Percentiles rank a stretch among this genome's conserved stretches.
phyloP scores from a whole-genome alignment of 257 asterid genomes.

The Salvia rosmarinus region DNA sequence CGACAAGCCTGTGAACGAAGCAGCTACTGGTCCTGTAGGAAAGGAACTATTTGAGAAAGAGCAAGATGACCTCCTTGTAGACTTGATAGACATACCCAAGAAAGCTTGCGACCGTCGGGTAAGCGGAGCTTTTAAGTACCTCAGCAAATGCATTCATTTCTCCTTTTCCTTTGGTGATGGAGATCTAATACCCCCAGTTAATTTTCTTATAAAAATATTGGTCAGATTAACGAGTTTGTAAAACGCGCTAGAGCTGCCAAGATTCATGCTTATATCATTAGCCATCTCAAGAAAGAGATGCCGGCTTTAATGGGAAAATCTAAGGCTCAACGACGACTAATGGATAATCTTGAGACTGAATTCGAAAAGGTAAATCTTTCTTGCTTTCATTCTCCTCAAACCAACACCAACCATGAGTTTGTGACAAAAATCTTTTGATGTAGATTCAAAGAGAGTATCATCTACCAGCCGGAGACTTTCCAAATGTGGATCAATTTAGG shows the following conservation, averaged over 20 bases:
- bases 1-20: constrained; percentile 77
- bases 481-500: constrained; percentile 64
- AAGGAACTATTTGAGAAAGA: constrained; percentile 88
- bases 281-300: constrained; percentile 95
- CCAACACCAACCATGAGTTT: neutral
- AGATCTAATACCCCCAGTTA: neutral
- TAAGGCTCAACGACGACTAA: constrained; percentile 67
- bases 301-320: constrained; percentile 86
- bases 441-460: constrained; percentile 80
- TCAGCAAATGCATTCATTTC: neutral
- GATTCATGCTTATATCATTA: constrained; percentile 87
- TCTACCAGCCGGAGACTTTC: constrained; percentile 87
- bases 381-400: neutral
- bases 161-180: neutral
- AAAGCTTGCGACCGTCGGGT: constrained; percentile 97
- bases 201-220: neutral
- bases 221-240: constrained; percentile 87
- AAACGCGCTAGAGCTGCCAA: constrained; percentile 96
- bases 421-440: constrained; percentile 7
- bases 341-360: constrained; percentile 58
- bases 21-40: constrained; percentile 70
- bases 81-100: constrained; percentile 90
- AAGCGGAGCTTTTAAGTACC: constrained; percentile 29
- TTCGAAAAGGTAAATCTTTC: constrained; percentile 65
- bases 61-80: constrained; percentile 88